These are phyloP conservation scores for Prosopis cineraria DNA, from an alignment of 306 rosid species.

Conservation along the genomic window DNA sequence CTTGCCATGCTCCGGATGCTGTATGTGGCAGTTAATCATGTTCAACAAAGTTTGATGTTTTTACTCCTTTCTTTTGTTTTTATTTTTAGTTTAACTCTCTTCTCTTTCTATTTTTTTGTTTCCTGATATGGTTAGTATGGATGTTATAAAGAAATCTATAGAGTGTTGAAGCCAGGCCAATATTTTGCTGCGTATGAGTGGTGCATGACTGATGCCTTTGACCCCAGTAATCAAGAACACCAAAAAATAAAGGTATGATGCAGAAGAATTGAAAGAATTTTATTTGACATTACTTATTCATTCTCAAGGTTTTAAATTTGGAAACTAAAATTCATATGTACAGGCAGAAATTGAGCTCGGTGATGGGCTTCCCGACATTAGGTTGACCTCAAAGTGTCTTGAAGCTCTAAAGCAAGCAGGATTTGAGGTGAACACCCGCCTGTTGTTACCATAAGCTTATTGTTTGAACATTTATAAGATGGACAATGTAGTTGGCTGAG, in stretches of 20 bases:
- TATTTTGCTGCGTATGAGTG: conserved; percentile 94
- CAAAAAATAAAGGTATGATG: conserved; percentile 72
- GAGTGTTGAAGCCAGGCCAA: conserved; percentile 95
- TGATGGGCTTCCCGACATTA: conserved; percentile 91
- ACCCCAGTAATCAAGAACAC: conserved; percentile 73
- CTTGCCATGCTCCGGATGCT: conserved; percentile 96
- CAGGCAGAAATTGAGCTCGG: conserved; percentile 98
- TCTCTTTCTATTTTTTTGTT: not conserved
- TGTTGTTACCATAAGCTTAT: not conserved
- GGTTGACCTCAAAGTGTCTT: conserved; percentile 77
- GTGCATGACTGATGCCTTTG: conserved; percentile 90
- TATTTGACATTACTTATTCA: not conserved
- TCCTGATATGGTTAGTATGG: conserved; percentile 62
- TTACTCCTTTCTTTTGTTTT: not conserved
- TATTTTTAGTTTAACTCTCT: conserved; percentile 23
- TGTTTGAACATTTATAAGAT: conserved; percentile 13
- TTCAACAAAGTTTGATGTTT: conserved; percentile 1
- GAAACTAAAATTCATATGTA: conserved; percentile 17
- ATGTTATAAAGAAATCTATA: conserved; percentile 89
- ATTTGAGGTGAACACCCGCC: conserved; percentile 72
- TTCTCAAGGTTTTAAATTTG: conserved; percentile 11
- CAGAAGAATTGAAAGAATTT: conserved; percentile 5
- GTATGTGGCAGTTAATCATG: conserved; percentile 42
- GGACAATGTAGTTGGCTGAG: conserved; percentile 7
- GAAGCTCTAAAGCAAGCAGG: conserved; percentile 92